Base-by-base conservation (phyloP, 768 basidiomycete genomes). In the Panaeolus cyanescens region DNA sequence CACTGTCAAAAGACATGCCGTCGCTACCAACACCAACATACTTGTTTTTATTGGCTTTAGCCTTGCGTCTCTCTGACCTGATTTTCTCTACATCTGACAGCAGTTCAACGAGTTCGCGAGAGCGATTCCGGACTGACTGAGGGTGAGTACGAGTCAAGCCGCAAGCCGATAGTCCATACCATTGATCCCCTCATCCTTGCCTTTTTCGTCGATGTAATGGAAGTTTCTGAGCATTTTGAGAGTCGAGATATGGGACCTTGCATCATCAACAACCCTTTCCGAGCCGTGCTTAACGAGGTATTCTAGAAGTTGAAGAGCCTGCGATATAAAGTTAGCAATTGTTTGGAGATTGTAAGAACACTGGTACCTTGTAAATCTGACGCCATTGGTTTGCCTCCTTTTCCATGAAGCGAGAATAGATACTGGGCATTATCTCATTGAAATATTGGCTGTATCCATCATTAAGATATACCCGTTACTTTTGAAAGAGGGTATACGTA, bases 341-440 rank as follows among this genome's bases (percentile, higher is more conserved):
- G n/a, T 33, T 32, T 12, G 13, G 1, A 32, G 25, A 50, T 33
- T 45, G 28, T n/a, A 22, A 42, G 32, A 15, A 22, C 12, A 56
- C n/a, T 42, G 78, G 19, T 37, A 88, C 94, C 83, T 99, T 99
- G 85, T 99, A 99, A 60, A 99, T 99, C 74, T 99, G 95, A 33
- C 97, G 83, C 97, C 97, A 99, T 72, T 99, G 93, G 20, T 91
- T 82, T 0, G 97, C 97, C 75, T 99, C 97, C 77, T 99, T 99
- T 75, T 99, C 93, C 89, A 96, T 96, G 74, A 96, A 97, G 28
- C 94, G 86, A 8, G 88, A 83, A 74, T 97, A 99, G 67, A 98
- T 97, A 70, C 87, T 88, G 3, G 97, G 96, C 95, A 99, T 98
- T 71, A 99, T 95, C 79, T 99, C 96, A 75, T 99, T 99, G 77